phyloP scores from a whole-genome alignment of 208 protist genomes.

The Leishmania tropica region DNA sequence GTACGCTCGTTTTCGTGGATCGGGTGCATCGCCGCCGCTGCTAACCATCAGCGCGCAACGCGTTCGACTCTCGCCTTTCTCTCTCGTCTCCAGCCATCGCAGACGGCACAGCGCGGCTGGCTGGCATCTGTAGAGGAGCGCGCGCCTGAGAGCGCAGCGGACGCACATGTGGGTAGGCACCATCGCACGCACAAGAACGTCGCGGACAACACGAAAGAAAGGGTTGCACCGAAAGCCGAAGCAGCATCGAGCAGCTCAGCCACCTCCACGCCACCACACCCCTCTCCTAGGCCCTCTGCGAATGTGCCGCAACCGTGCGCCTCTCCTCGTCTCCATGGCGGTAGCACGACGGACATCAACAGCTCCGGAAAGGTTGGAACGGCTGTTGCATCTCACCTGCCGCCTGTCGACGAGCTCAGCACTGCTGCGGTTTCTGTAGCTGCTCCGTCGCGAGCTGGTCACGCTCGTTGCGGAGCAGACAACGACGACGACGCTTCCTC shows the following conservation, averaged over 20 bases:
- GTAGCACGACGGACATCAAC: background rate
- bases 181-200: background rate
- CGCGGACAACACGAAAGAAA: background rate
- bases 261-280: background rate
- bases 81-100: slow-evolving; percentile 2
- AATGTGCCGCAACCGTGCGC: background rate
- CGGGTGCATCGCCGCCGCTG: slow-evolving; percentile 15
- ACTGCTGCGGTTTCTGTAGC: background rate
- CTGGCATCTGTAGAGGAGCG: background rate
- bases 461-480: background rate
- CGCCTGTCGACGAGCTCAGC: background rate
- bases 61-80: slow-evolving; percentile 22
- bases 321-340: background rate
- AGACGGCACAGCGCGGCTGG: background rate
- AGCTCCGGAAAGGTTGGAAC: background rate
- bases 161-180: background rate
- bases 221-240: background rate
- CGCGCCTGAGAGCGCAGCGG: background rate
- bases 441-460: background rate
- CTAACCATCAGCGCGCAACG: slow-evolving; percentile 5
- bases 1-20: slow-evolving; percentile 16
- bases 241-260: background rate
- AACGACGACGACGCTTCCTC: background rate
- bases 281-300: background rate
- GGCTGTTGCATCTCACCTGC: background rate